Conservation (phyloP, 2,329 filamentous ascomycete genomes). For the Colletotrichum sp. region DNA sequence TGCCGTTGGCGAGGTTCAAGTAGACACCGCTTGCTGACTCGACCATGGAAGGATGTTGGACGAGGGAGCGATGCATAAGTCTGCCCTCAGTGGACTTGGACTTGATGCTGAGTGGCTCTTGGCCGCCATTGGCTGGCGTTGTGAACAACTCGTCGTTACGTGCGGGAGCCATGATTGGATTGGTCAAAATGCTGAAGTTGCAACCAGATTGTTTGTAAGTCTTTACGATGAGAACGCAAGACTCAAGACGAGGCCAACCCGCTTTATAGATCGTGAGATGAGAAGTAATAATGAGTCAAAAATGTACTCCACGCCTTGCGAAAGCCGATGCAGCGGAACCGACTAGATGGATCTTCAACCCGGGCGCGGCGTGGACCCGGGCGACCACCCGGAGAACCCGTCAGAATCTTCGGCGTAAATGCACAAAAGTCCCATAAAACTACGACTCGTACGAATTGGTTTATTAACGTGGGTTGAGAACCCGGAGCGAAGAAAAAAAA, state of each 20-base stretch:
- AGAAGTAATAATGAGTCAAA: neutral
- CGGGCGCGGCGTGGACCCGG: neutral
- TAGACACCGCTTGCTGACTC: constrained; percentile 46
- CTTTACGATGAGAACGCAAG: too few relatives aligned
- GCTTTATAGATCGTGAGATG: neutral
- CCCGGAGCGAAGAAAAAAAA: neutral
- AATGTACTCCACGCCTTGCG: neutral
- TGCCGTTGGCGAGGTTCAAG: constrained; percentile 37
- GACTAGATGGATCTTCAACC: neutral
- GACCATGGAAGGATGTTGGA: constrained; percentile 36
- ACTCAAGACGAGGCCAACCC: neutral
- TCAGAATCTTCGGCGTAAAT: neutral
- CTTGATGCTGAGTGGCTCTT: neutral
- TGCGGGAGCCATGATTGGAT: constrained; percentile 21
- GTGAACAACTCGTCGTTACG: constrained; percentile 13
- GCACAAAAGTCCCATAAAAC: neutral
- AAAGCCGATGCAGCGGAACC: neutral
- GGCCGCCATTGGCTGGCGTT: neutral
- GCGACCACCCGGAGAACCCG: neutral
- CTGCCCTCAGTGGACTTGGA: constrained; percentile 2
- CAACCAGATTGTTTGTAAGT: neutral
- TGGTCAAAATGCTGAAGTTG: neutral
- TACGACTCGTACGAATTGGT: neutral
- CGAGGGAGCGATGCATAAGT: constrained; percentile 40
- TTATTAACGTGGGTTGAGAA: neutral